Evolutionary conservation across 2,329 filamentous ascomycete genomes (phyloP), one percentile per base, ranked within the genome.

Genomic region (Chrysoporthe puriensis): DNA sequence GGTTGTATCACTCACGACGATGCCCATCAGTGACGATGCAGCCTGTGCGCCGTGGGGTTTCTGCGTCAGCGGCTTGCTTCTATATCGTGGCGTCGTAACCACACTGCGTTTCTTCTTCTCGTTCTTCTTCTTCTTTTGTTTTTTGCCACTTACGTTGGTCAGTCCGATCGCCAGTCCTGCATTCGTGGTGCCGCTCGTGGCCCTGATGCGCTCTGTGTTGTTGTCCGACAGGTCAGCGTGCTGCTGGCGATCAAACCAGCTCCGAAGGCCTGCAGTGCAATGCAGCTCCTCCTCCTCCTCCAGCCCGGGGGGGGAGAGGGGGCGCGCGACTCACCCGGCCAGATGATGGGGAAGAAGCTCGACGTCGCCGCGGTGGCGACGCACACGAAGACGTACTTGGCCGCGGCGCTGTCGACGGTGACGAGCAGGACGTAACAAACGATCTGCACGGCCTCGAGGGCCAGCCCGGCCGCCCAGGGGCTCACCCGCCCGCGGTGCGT

Each of bases 371-470:
- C 76, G 2, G 77, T 79, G 3, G 79, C 79, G 34, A 80, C 73
- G 66, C 77, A 79, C n/a, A 80, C 75, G 58, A 81, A 77, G 14
- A 80, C 71, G 66, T 81, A 79, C 62, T 79, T 80, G 0, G 75
- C 79, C 1, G 78, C 50, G 68, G 72, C 66, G 16, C 76, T 73
- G 36, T 76, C 73, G 50, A 80, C 74, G 1, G 76, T 77, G 64
- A 81, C 77, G 43, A 81, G 74, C 4, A 80, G 70, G 59, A 81
- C 75, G 63, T 80, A 81, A 70, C 78, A 80, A 40, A 79, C 69
- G 9, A 78, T 77, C 62, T 78, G 75, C 1, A 74, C 71, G 11
- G 74, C 69, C 66, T 81, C 78, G 4, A 78, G 73, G 0, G 73
- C 69, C 4, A 73, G 63, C 0, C 73, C 74, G 1, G 71, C 73